These are phyloP conservation scores for Populus deltoides DNA, from an alignment of 345 rosid species.

Conservation along the genomic window DNA sequence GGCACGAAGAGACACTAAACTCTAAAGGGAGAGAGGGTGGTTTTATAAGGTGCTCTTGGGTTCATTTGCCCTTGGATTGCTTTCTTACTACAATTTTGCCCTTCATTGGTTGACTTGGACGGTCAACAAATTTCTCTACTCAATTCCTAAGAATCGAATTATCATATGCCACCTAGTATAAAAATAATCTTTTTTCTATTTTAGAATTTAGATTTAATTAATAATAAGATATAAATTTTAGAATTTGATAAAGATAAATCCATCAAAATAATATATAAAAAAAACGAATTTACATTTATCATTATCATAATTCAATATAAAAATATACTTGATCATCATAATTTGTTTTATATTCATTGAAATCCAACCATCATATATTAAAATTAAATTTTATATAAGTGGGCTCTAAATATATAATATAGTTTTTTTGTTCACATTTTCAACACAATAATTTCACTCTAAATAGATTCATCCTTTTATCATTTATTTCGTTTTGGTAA, in stretches of 20 bases:
- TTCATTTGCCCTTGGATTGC: not conserved
- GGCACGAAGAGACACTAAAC: not conserved
- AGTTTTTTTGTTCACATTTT: no score
- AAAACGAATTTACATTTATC: no score
- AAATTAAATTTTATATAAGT: no score
- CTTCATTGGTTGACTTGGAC: not conserved
- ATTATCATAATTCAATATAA: no score
- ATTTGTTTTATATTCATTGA: no score
- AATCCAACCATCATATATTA: no score
- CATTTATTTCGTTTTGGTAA: no score
- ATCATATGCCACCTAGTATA: no score
- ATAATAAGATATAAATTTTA: not conserved
- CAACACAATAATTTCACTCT: not conserved
- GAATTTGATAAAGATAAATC: not conserved
- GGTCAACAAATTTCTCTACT: not conserved
- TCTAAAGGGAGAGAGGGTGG: not conserved
- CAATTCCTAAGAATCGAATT: not conserved
- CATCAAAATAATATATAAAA: no score
- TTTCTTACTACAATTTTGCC: not conserved
- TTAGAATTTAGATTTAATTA: no score
- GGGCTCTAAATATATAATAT: not conserved
- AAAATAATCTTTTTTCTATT: no score
- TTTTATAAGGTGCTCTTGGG: slow-evolving; percentile 10
- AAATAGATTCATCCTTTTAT: not conserved
- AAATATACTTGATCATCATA: no score